Base-by-base conservation (phyloP, 202 grass and related monocot genomes). In the Hordeum pubiflorum region DNA sequence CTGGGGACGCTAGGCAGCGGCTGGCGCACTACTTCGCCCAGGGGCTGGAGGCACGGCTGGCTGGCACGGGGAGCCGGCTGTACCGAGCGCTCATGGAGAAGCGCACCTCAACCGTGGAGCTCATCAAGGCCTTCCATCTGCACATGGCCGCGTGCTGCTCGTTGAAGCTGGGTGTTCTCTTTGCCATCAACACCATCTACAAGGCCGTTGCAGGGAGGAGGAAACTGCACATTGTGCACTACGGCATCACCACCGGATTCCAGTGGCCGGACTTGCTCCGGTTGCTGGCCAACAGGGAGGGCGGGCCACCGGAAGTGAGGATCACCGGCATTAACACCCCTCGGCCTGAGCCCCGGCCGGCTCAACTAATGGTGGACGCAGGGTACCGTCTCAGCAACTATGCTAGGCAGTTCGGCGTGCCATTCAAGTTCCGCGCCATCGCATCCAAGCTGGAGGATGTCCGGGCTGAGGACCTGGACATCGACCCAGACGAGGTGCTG, bases 151-250 rank as follows among this genome's bases (percentile, higher is more conserved):
- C 72, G 1, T 88, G 69, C 38, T 77, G 85, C 20, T 90, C 90
- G 64, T 48, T 75, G 23, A 88, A 84, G 56, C 31, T 88, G 48
- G 29, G 71, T 0, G 63, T 66, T 58, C 59, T 48, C 71, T 90
- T 81, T 31, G 68, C 85, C 26, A 77, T 83, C 82, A 83, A 75
- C 57, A 90, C 79, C 43, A 93, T 93, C 52, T 63, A 74, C 38
- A 76, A 88, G 81, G 83, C 13, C 81, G 77, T 5, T 7, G 27
- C 55, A 39, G 79, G 72, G 33, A 77, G 69, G 26, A 61, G 65
- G 24, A 90, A 59, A 63, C 26, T 90, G 10, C 91, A 93, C 60
- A 88, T 93, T n/a, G 82, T 93, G 13, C 70, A 93, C 26, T 90
- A 83, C 0, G 91, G 88, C 57, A 50, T 81, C 62, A 17, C 52